Evolutionary conservation across 129 eudicot species (phyloP).

Genomic region (Kitagawia praeruptora): DNA sequence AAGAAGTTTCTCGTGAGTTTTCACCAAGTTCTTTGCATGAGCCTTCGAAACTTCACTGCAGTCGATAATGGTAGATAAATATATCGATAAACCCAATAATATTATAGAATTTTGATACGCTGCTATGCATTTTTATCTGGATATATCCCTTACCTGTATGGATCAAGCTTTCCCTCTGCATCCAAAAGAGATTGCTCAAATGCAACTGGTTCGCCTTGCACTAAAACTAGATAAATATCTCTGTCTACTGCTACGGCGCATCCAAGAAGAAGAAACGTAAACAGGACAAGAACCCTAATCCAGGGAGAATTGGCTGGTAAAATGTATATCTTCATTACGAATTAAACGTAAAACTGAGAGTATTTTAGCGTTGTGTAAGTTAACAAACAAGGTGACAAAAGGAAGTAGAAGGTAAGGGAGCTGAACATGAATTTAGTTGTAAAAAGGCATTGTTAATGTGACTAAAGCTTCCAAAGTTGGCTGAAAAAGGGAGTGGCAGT

Average conservation of each 20-base stretch:
- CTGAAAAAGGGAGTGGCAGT: slow-evolving; percentile 2
- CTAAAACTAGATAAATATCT: slow-evolving; percentile 51
- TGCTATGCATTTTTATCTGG: not conserved
- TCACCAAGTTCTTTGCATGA: slow-evolving; percentile 51
- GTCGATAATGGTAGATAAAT: not conserved
- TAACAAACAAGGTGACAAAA: not conserved
- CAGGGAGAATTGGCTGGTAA: not conserved
- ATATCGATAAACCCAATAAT: not conserved
- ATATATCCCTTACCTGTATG: slow-evolving; percentile 27
- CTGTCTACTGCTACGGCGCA: slow-evolving; percentile 41
- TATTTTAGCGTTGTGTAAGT: not conserved
- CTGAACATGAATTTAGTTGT: not conserved
- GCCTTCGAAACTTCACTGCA: slow-evolving; percentile 37
- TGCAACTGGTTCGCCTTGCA: slow-evolving; percentile 74
- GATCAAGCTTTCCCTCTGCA: slow-evolving; percentile 16
- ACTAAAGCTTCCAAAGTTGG: slow-evolving; percentile 25
- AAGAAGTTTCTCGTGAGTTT: slow-evolving; percentile 59
- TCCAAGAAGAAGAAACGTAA: slow-evolving; percentile 9
- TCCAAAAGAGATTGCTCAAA: slow-evolving; percentile 18
- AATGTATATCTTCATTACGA: not conserved
- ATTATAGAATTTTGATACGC: no score
- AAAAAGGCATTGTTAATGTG: slow-evolving; percentile 24
- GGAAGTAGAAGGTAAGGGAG: not conserved
- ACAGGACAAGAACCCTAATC: slow-evolving; percentile 13
- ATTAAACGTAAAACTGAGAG: not conserved